Evolutionary conservation across 140 eudicot genomes (phyloP).

Genomic region (Oenanthe javanica): DNA sequence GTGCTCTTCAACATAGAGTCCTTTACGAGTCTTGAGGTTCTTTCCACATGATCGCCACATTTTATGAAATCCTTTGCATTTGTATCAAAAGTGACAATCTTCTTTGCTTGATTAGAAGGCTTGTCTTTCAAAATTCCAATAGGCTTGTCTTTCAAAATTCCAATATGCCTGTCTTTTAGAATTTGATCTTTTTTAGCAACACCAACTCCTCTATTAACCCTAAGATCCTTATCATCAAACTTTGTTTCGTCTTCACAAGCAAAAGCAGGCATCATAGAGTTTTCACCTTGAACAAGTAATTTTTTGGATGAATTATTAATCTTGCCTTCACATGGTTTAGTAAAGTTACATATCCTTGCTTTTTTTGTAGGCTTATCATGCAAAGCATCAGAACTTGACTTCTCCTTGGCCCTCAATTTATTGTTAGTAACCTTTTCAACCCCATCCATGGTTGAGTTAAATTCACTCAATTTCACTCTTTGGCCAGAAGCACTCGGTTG

Average conservation of each 20-base stretch:
- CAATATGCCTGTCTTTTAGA: constrained; percentile 19
- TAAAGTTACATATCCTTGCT: constrained; percentile 17
- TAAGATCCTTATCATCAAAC: constrained; percentile 13
- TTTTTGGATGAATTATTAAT: constrained; percentile 11
- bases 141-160: no score
- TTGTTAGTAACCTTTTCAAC: neutral
- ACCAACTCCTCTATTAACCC: constrained; percentile 15
- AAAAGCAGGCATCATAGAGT: constrained; percentile 7
- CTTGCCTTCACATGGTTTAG: constrained; percentile 10
- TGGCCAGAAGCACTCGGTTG: neutral
- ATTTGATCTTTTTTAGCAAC: constrained; percentile 16
- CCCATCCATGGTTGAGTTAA: constrained; percentile 4
- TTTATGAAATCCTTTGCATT: constrained; percentile 14
- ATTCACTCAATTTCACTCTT: neutral
- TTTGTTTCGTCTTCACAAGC: constrained; percentile 9
- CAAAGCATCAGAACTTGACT: constrained; percentile 17
- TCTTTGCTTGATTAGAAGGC: neutral
- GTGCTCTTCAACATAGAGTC: neutral
- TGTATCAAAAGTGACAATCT: constrained; percentile 8
- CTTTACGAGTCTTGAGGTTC: constrained; percentile 6
- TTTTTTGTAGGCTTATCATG: constrained; percentile 29
- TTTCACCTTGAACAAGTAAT: constrained; percentile 18
- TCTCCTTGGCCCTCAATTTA: constrained; percentile 16
- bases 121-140: no score
- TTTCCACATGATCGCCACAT: constrained; percentile 2